Evolutionary conservation across 1,284 basidiomycete genomes (phyloP), one percentile per base, ranked within the genome.

Genomic region (Fomitopsis pinicola): DNA sequence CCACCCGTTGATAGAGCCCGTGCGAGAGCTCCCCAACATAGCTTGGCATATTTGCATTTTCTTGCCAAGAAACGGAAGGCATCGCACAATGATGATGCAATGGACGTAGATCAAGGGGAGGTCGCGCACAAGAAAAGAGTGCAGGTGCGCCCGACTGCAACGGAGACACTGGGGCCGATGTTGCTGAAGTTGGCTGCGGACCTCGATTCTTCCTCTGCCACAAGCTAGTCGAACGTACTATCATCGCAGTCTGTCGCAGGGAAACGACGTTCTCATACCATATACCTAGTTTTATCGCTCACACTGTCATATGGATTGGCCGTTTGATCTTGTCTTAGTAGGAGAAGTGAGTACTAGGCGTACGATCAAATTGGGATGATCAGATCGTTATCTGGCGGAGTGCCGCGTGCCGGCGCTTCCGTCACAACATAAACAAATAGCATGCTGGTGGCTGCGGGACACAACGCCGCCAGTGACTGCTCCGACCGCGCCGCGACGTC

Each of bases 1-100:
- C 87, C 93, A 9, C 94, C 94, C 0, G 70, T 93, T 61, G 83
- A 92, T 66, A 73, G 87, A 4, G 79, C 88, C 12, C 79, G 81
- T 15, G 70, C 80, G 8, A 77, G 78, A 0, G 73, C 74, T 14
- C 81, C 86, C 15, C 78, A 76, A 59, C 82, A 92, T 68, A 91
- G 88, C 69, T 68, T 92, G 10, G 77, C 79, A 44, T 91, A 92
- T 71, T 73, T 92, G 60, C 82, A 88, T 67, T 87, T 83, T 69
- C 73, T 89, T n/a, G 87, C 88, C 1, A 78, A 69, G 66, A 89
- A 87, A 67, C 78, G 81, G 59, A 86, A 86, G 67, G 52, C 62
- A 30, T 53, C 57, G 17, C 65, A 62, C 17, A 33, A 50, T 42
- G 63, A 59, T 17, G 65, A 69, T 33, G 65, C 63, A 3, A 72